A percentile compares a stretch with the other conserved stretches of the same genome.
Evolutionary conservation across 345 rosid species (phyloP).

Genomic region (Eucalyptus urophylla): DNA sequence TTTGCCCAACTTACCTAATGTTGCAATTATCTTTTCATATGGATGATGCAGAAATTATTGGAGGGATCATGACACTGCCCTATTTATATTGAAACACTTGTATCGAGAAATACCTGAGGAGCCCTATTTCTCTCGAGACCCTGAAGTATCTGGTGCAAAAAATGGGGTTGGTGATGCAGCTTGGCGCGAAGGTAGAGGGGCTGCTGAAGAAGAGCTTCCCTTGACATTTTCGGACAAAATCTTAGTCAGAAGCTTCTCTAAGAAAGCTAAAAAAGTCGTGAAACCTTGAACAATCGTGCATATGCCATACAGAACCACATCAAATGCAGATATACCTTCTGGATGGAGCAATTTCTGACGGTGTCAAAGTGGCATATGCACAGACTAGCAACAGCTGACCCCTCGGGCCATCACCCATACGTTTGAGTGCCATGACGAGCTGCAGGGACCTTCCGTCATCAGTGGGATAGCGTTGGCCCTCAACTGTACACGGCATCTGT

Average conservation of each 20-base stretch:
- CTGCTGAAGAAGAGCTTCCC: slow-evolving; percentile 62
- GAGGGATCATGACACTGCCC: slow-evolving; percentile 93
- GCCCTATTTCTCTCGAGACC: slow-evolving; percentile 14
- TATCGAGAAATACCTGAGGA: slow-evolving; percentile 66
- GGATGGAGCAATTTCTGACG: background rate
- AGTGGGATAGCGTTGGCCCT: background rate
- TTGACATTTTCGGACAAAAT: slow-evolving; percentile 55
- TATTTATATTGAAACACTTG: slow-evolving; percentile 81
- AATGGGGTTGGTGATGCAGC: slow-evolving; percentile 7
- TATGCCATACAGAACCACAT: background rate
- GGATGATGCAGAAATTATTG: slow-evolving; percentile 75
- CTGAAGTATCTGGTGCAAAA: slow-evolving; percentile 11
- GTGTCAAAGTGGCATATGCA: background rate
- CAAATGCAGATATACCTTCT: background rate
- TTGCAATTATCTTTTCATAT: background rate
- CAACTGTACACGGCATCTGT: background rate
- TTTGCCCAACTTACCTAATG: background rate
- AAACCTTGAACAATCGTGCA: background rate
- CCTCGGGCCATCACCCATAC: background rate
- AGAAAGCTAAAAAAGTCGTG: slow-evolving; percentile 34
- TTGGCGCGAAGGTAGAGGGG: slow-evolving; percentile 38
- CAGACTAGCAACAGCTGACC: background rate
- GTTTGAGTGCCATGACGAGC: background rate
- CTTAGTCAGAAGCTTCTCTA: slow-evolving; percentile 40
- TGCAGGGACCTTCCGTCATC: background rate